Base-by-base conservation (phyloP, 495 filamentous ascomycete genomes). In the Annulohypoxylon stygium region DNA sequence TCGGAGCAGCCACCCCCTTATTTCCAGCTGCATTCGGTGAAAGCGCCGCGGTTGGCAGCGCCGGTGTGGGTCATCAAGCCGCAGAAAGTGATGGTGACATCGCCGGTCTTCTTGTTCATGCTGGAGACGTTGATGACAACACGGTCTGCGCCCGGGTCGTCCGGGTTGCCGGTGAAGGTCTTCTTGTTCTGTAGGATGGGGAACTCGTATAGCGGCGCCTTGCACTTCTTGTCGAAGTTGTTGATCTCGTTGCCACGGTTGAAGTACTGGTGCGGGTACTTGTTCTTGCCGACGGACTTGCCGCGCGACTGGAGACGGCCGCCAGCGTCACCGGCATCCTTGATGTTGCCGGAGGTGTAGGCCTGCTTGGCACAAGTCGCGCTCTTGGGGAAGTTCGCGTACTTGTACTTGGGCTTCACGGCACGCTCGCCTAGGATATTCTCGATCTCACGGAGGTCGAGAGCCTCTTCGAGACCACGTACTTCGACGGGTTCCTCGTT, bases 251-350 rank as follows among this genome's bases (percentile, higher is more conserved):
- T 23, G 20, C 20, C 69, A 39, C 55, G 66, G 76, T 79, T 79
- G 64, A 76, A 76, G 74, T 74, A 79, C n/a, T 43, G 39, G 36
- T 79, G 78, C 2, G 78, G 78, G 61, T 79, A 79, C 25, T 70
- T 75, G 57, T 67, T 71, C 10, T 25, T 65, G 30, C 76, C 76
- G 8, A 79, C 7, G 62, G 69, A 67, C 41, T 67, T 47, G 57
- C 59, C 53, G 26, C 54, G 58, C 1, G 58, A 54, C 23, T 67
- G 9, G 10, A 79, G 70, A 9, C 68, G 66, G 62, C 78, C 76
- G 6, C 66, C 78, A 47, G 78, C 62, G 60, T 65, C 60, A 0
- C 63, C 68, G 47, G 78, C 76, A 33, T 67, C 76, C 47, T 75
- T 66, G 34, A 79, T 43, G 16, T 74, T 50, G 25, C 60, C 10